phyloP scores from a whole-genome alignment of 2,329 filamentous ascomycete genomes.

The Diaporthe sp. region DNA sequence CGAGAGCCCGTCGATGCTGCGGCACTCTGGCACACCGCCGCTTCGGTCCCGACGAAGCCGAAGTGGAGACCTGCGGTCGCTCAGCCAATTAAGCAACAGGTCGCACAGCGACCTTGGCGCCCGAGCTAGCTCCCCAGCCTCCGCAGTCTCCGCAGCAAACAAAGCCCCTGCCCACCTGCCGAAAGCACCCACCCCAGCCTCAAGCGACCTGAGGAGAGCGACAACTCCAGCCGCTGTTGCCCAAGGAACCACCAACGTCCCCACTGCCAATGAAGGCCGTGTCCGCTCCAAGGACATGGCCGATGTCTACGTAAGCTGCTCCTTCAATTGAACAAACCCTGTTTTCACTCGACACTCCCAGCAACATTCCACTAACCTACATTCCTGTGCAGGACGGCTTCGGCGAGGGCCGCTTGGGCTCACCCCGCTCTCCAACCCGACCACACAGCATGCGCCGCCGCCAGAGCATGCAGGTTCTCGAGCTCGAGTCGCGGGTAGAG shows the following conservation, averaged over 20 bases:
- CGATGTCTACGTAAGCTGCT: constrained; percentile 87
- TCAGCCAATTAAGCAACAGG: constrained; percentile 63
- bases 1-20: constrained; percentile 69
- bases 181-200: constrained; percentile 34
- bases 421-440: constrained; percentile 90
- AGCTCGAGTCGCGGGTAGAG: constrained; percentile 87
- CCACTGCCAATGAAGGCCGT: constrained; percentile 88
- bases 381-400: constrained; percentile 79
- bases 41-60: constrained; percentile 77
- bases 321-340: constrained; percentile 35
- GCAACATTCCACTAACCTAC: constrained; percentile 33
- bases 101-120: constrained; percentile 32
- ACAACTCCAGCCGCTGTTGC: constrained; percentile 31
- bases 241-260: constrained; percentile 58
- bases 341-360: background rate
- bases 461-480: constrained; percentile 96
- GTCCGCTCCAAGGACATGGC: constrained; percentile 87
- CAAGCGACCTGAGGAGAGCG: constrained; percentile 32
- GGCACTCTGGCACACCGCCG: constrained; percentile 68
- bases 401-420: constrained; percentile 87
- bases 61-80: constrained; percentile 77
- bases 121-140: constrained; percentile 41
- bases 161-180: constrained; percentile 30
- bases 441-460: constrained; percentile 96
- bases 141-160: constrained; percentile 35